phyloP scores from a whole-genome alignment of 2,329 filamentous ascomycete species.

The Pseudogymnoascus sp. region DNA sequence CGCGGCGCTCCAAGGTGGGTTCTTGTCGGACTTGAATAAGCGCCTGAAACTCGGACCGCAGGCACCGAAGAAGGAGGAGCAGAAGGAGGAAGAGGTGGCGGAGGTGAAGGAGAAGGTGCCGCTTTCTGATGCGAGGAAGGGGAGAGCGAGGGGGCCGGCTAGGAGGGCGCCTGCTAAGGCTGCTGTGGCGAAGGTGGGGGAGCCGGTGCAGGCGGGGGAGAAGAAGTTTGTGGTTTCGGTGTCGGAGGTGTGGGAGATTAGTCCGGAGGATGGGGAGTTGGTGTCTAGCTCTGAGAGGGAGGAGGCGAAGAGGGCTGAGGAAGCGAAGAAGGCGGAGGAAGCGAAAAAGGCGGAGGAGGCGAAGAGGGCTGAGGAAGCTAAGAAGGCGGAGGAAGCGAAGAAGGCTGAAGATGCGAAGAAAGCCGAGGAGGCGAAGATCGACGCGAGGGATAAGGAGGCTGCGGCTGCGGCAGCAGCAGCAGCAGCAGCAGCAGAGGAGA shows the following conservation, averaged over 20 bases:
- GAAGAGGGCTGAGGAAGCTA: neutral
- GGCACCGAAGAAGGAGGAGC: slow-evolving; percentile 66
- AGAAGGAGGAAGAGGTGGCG: slow-evolving; percentile 45
- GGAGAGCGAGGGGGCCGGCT: slow-evolving; percentile 79
- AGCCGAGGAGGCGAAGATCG: too few relatives aligned
- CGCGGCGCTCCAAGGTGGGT: slow-evolving; percentile 80
- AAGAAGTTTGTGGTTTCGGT: slow-evolving; percentile 27
- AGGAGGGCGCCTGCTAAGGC: slow-evolving; percentile 58
- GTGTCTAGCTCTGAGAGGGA: slow-evolving; percentile 20
- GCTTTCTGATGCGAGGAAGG: slow-evolving; percentile 82
- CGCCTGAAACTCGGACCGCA: slow-evolving; percentile 81
- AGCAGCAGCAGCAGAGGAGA: neutral
- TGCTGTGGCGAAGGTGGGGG: slow-evolving; percentile 30
- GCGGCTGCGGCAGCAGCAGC: too few relatives aligned
- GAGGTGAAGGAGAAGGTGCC: slow-evolving; percentile 65
- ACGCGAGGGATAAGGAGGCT: too few relatives aligned
- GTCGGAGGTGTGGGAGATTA: slow-evolving; percentile 44
- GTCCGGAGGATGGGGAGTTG: slow-evolving; percentile 41
- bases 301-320: neutral
- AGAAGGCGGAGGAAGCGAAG: neutral
- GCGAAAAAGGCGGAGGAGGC: neutral
- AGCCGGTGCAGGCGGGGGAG: slow-evolving; percentile 26
- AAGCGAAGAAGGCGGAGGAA: neutral
- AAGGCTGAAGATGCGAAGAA: neutral
- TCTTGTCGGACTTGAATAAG: slow-evolving; percentile 89